These are phyloP conservation scores for Lentinula raphanica DNA, from an alignment of 768 basidiomycete genomes.

Conservation along the genomic window DNA sequence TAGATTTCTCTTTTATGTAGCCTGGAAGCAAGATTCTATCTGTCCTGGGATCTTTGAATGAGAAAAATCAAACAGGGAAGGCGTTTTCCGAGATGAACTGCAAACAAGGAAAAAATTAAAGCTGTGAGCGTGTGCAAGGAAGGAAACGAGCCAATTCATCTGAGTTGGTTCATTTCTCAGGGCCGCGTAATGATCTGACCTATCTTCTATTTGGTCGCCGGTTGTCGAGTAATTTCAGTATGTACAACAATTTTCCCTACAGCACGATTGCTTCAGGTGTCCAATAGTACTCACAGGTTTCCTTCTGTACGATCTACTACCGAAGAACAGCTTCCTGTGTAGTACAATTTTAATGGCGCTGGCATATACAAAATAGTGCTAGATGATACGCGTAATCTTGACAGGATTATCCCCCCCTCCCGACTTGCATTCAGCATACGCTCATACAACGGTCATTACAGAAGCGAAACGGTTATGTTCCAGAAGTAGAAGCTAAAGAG, in stretches of 20 bases:
- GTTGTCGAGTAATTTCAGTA: not conserved
- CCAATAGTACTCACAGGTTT: not conserved
- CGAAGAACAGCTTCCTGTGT: no score
- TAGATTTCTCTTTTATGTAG: not conserved
- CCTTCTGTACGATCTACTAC: no score
- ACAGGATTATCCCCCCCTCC: no score
- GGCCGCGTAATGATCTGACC: conserved; percentile 2
- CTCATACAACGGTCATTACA: not conserved
- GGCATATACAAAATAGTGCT: no score
- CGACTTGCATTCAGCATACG: not conserved
- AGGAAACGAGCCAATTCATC: not conserved
- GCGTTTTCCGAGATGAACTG: conserved; percentile 5
- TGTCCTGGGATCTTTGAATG: conserved; percentile 4
- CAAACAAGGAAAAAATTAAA: not conserved
- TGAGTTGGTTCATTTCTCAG: conserved; percentile 1
- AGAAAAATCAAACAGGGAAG: conserved; percentile 2
- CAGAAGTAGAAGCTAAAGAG: not conserved
- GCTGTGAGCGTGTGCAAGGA: not conserved
- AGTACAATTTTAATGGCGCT: no score
- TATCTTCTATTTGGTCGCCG: not conserved
- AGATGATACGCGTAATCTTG: no score
- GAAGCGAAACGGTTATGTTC: not conserved
- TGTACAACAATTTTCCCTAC: not conserved
- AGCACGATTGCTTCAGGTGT: not conserved
- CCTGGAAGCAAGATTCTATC: conserved; percentile 4